These are phyloP conservation scores for Tubosaeta brunneosetosa DNA, from an alignment of 768 basidiomycete genomes.

Conservation along the genomic window DNA sequence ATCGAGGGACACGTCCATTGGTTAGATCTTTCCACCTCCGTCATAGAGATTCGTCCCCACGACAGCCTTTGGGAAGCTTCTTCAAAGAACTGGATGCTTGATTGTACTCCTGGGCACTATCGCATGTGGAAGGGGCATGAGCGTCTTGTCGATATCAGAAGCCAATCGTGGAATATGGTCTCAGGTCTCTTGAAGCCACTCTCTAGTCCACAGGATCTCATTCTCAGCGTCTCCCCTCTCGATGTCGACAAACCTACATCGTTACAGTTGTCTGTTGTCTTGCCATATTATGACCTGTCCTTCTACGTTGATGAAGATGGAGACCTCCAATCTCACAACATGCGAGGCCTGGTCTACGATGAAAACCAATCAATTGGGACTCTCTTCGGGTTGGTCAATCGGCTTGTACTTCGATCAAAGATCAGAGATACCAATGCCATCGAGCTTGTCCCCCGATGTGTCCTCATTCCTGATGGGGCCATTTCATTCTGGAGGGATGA, in stretches of 20 bases:
- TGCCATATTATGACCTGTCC: slow-evolving; percentile 38
- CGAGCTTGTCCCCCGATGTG: slow-evolving; percentile 5
- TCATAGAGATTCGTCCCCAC: too few species aligned
- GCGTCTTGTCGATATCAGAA: slow-evolving; percentile 25
- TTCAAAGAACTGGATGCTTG: too few species aligned
- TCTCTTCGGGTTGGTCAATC: slow-evolving; percentile 37
- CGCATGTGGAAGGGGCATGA: slow-evolving; percentile 1
- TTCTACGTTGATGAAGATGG: slow-evolving; percentile 33
- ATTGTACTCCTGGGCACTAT: too few species aligned
- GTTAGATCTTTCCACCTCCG: too few species aligned
- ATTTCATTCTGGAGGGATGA: slow-evolving; percentile 2
- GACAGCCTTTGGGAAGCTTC: too few species aligned
- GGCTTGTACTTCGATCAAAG: slow-evolving; percentile 35
- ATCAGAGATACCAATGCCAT: background rate
- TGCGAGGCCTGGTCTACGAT: slow-evolving; percentile 39
- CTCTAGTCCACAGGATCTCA: too few species aligned
- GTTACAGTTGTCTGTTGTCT: slow-evolving; percentile 13
- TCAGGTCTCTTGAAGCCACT: slow-evolving; percentile 18
- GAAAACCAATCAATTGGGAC: slow-evolving; percentile 36
- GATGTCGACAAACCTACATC: background rate
- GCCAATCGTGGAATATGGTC: slow-evolving; percentile 26
- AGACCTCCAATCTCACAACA: slow-evolving; percentile 35
- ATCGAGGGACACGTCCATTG: slow-evolving; percentile 18
- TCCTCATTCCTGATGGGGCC: slow-evolving; percentile 37
- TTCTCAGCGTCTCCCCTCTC: slow-evolving; percentile 7